Base-by-base conservation (phyloP, 1,284 basidiomycete genomes). In the Cystobasidium sp. region DNA sequence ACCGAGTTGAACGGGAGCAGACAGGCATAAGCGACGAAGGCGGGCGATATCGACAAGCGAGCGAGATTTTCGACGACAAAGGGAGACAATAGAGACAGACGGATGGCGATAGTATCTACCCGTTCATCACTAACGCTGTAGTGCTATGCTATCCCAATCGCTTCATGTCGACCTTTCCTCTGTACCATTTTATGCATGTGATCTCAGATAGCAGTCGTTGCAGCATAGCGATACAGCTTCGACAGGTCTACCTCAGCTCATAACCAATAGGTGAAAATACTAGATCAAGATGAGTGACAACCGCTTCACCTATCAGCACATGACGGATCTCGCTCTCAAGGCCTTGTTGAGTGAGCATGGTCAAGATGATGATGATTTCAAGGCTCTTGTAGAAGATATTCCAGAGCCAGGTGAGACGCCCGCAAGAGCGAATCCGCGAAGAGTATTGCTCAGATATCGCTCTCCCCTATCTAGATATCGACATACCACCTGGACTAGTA, bases 401-500 rank as follows among this genome's bases (percentile, higher is more conserved):
- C 70, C 70, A 24, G 70, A 73, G 41, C 59, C 62, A 47, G 70
- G 70, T 73, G 37, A 18, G 61, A 37, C 24, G 31, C 8, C 9
- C 20, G 9, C 53, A 9, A 43, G 7, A 14, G 9, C 10, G 24
- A 18, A 14, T 9, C 37, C 14, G 20, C 22, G 16, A 31, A n/a
- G 58, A 31, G 9, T 20, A 22, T 12, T 18, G 39, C 58, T 61
- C 7, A 61, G 10, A 31, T 46, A 12, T 49, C 10, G 4, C 12
- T 44, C 22, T 47, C 75, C 77, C 75, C 77, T 62, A 76, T 14
- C 37, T 74, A 80, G 79, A 80, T 68, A 80, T 80, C 58, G 46
- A 67, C 3, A 76, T 80, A 5, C 78, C 79, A 6, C 41, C 46
- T 7, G 76, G 79, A 44, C 74, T 79, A 14, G 55, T 80, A 0